Evolutionary conservation across 768 basidiomycete genomes (phyloP).

Genomic region (Aureoboletus auriporus): DNA sequence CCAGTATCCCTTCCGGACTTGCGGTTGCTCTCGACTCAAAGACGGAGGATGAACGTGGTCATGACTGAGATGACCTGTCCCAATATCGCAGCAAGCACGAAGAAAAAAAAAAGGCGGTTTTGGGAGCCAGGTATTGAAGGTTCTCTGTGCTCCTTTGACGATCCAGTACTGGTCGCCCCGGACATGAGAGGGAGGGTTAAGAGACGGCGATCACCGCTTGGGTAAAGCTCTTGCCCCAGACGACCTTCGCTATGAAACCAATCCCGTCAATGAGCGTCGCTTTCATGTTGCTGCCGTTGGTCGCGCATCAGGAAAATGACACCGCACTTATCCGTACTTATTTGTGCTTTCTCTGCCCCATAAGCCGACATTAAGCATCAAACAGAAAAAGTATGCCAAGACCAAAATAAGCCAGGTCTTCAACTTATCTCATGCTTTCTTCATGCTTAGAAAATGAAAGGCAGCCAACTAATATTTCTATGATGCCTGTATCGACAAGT

Average conservation of each 20-base stretch:
- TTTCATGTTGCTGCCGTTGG: constrained; percentile 19
- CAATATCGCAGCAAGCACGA: constrained; percentile 49
- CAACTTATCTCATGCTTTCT: no score
- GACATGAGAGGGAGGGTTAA: constrained; percentile 36
- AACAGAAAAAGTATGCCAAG: no score
- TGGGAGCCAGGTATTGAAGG: constrained; percentile 76
- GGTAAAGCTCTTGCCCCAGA: constrained; percentile 52
- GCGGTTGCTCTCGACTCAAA: constrained; percentile 80
- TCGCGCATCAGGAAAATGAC: no score
- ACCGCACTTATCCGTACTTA: no score
- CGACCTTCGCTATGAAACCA: constrained; percentile 45
- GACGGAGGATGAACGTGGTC: constrained; percentile 64
- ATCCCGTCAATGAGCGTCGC: constrained; percentile 23
- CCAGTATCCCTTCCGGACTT: constrained; percentile 53
- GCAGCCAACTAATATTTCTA: no score
- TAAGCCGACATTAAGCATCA: no score
- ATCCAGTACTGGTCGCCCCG: constrained; percentile 39
- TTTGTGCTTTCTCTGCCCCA: no score
- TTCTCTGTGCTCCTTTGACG: constrained; percentile 69
- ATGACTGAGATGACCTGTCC: constrained; percentile 60
- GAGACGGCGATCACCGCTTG: constrained; percentile 55
- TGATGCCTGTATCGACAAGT: no score
- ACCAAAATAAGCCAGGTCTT: no score
- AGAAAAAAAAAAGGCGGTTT: constrained; percentile 63
- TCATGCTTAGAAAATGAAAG: no score